phyloP scores from a whole-genome alignment of 1,139 yeast species.

The Taphrina wiesneri region DNA sequence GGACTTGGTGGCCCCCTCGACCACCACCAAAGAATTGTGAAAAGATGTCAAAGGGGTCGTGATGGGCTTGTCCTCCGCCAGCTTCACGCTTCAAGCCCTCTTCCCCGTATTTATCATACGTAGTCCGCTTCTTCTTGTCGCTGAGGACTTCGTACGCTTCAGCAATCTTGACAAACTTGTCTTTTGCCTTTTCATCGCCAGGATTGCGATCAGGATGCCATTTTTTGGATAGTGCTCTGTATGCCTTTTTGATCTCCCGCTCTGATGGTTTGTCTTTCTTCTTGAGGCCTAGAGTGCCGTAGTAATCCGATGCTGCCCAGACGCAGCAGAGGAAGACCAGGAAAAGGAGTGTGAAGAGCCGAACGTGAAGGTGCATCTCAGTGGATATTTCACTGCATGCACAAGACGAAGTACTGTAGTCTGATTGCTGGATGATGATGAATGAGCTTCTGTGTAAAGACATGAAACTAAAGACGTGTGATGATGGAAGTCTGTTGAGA shows the following conservation, averaged over 20 bases:
- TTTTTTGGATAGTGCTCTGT: constrained; percentile 76
- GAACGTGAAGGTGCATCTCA: not conserved
- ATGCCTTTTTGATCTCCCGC: constrained; percentile 73
- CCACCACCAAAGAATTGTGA: constrained; percentile 71
- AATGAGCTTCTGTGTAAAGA: not conserved
- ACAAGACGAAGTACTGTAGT: not conserved
- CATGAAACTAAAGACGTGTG: not conserved
- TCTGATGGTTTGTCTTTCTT: constrained; percentile 21
- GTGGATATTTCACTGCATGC: not conserved
- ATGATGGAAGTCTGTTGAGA: not conserved
- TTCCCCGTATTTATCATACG: constrained; percentile 79
- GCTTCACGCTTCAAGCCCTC: constrained; percentile 59
- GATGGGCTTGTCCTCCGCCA: constrained; percentile 50
- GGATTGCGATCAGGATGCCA: constrained; percentile 95
- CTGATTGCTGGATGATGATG: not conserved
- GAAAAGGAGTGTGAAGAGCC: constrained; percentile 3
- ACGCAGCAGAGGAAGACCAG: constrained; percentile 3
- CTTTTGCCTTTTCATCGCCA: constrained; percentile 76
- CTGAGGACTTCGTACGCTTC: constrained; percentile 89
- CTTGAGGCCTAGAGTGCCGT: constrained; percentile 22
- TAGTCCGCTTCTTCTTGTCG: constrained; percentile 67
- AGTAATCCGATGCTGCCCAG: constrained; percentile 21
- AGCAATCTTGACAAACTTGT: constrained; percentile 83
- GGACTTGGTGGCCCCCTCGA: constrained; percentile 47
- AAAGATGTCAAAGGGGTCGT: constrained; percentile 72